Base-by-base conservation (phyloP, 1,284 basidiomycete species). In the Marasmius fiardii region DNA sequence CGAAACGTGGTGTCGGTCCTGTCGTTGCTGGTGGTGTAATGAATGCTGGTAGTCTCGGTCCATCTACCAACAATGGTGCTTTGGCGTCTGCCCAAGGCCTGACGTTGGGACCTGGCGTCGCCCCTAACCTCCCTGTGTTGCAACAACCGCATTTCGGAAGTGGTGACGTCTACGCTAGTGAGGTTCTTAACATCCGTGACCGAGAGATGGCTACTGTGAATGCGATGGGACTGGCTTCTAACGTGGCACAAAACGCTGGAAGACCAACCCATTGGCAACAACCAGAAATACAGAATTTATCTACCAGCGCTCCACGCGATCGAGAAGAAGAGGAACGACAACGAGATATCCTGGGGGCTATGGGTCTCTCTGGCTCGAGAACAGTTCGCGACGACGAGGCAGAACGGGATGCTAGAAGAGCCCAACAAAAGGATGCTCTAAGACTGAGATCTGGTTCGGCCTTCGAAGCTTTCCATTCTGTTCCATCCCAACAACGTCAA, bases 1-100 rank as follows among this genome's bases (percentile, higher is more conserved):
- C 94, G 21, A 95, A 95, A 74, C 79, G 93, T 41, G 91, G 90
- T 0, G 86, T 90, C 23, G 89, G 90, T n/a, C 82, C 83, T 11
- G 72, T 77, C 56, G 63, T 71, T 51, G 61, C 68, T 57, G 65
- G 65, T 28, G 59, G 67, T 3, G 24, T 52, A 21, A 50, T 60
- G 2, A 62, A 58, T 18, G 64, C 61, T 35, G 62, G 62, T 39
- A 55, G 41, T 39, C 62, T 64, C 23, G 58, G 54, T 12, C 69
- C 69, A 44, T 43, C 62, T 39, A 61, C 59, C 6, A 54, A 62
- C 35, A 58, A 41, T 41, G 62, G 64, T 23, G 58, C 53, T 24
- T 68, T 68, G 24, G 65, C 65, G 26, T 55, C 56, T 21, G 65
- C 61, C 39, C 64, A 55, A 24, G 60, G 61, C 31, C 52, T 58